Evolutionary conservation across 352 stramenopile genomes (phyloP), one percentile per base, ranked within the genome.

Genomic region (Phytophthora pluvialis): DNA sequence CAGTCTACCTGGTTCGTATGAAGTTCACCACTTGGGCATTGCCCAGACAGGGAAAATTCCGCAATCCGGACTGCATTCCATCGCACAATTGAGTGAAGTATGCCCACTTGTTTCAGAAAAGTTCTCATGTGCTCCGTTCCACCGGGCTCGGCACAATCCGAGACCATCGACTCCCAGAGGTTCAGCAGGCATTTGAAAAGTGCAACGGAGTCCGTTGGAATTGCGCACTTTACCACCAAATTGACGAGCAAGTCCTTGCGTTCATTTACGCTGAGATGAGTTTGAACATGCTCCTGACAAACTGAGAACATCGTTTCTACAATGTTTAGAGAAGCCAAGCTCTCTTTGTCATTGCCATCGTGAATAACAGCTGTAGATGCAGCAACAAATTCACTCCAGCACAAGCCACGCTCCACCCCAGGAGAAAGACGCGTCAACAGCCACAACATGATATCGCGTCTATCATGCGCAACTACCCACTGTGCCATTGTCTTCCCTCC

Each of bases 31-130:
- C 11, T 49, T 25, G 31, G 28, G 9, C 18, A 16, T 40, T 51
- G 4, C 16, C 16, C 28, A 35, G 35, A 48, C 9, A 67, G 18
- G 21, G 44, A 67, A 12, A 60, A 67, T 29, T 58, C 63, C 28
- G 40, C 39, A 4, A 84, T 15, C 1, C n/a, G 26, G 28, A 75
- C 11, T 5, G 76, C 71, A 59, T 88, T 85, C 71, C 72, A 86
- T 4, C 64, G 64, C 5, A 61, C 72, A 10, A 76, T 52, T 8
- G 29, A 15, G 16, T 71, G 57, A 15, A 85, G 29, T 10, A 80
- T 21, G 2, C 4, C 10, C 0, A 31, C 43, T 47, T 31, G 31
- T 15, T 53, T 54, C 13, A 66, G 6, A 12, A 16, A 25, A 31
- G 18, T 25, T 36, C 3, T 25, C 1, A 63, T 15, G 10, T 39